Percentiles rank a stretch among this genome's conserved stretches.
Conservation (phyloP, 805 yeast genomes). For the Suhomyces emberorum region DNA sequence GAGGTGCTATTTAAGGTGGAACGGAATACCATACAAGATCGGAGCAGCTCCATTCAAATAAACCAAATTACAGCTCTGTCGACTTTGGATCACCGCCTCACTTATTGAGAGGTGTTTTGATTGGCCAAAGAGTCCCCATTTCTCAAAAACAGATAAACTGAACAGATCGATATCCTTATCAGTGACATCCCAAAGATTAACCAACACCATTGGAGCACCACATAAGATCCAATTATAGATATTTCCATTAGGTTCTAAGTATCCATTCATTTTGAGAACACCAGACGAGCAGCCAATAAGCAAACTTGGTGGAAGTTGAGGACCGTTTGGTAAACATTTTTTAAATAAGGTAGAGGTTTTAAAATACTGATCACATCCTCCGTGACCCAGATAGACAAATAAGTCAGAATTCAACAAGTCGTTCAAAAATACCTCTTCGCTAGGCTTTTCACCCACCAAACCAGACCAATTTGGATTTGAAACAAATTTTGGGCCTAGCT, state of each 20-base stretch:
- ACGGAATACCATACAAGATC: conserved; percentile 83
- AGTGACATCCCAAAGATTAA: conserved; percentile 94
- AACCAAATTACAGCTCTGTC: conserved; percentile 64
- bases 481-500: conserved; percentile 46
- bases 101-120: conserved; percentile 35
- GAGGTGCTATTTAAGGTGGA: too few relatives aligned
- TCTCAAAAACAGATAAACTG: conserved; percentile 54
- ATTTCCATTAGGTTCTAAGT: conserved; percentile 72
- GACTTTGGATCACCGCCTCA: conserved; percentile 57
- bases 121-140: conserved; percentile 56
- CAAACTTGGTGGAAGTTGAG: conserved; percentile 55
- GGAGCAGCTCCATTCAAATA: conserved; percentile 93
- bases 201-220: conserved; percentile 80
- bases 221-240: conserved; percentile 71
- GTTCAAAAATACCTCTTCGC: conserved; percentile 47
- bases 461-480: conserved; percentile 49
- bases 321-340: conserved; percentile 26
- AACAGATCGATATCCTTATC: conserved; percentile 91
- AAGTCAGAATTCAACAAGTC: conserved; percentile 42
- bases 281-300: conserved; percentile 94
- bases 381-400: conserved; percentile 88
- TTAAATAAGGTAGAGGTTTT: conserved; percentile 48
- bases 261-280: conserved; percentile 51
- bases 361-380: conserved; percentile 89
- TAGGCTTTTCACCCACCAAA: conserved; percentile 51